phyloP scores from a whole-genome alignment of 2,329 filamentous ascomycete genomes.

The Westerdykella ornata region DNA sequence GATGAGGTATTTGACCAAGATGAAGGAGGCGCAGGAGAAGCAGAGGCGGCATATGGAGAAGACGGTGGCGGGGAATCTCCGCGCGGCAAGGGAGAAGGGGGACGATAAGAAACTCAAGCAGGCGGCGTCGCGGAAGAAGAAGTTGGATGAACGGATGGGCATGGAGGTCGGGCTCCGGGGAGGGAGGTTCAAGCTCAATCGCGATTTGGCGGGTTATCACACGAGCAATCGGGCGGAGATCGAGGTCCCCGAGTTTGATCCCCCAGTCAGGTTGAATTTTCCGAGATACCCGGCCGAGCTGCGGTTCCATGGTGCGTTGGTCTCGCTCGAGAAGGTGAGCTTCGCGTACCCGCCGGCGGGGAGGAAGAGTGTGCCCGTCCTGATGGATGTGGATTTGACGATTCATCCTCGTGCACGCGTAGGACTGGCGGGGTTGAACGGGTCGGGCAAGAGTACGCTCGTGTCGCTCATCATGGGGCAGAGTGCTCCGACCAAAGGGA shows the following conservation, averaged over 20 bases:
- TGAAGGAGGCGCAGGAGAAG: slow-evolving; percentile 76
- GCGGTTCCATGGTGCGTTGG: slow-evolving; percentile 65
- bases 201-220: slow-evolving; percentile 54
- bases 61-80: slow-evolving; percentile 67
- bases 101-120: slow-evolving; percentile 83
- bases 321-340: slow-evolving; percentile 62
- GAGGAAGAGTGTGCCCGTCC: slow-evolving; percentile 37
- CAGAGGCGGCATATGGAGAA: slow-evolving; percentile 76
- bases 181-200: slow-evolving; percentile 71
- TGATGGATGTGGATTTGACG: slow-evolving; percentile 60
- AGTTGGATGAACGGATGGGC: slow-evolving; percentile 74
- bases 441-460: slow-evolving; percentile 74
- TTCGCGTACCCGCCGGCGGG: slow-evolving; percentile 54
- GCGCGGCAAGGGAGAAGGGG: slow-evolving; percentile 66
- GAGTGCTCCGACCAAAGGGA: slow-evolving; percentile 52
- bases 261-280: slow-evolving; percentile 52
- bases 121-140: slow-evolving; percentile 77
- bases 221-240: slow-evolving; percentile 57
- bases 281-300: slow-evolving; percentile 59
- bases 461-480: slow-evolving; percentile 61
- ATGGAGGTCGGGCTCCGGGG: slow-evolving; percentile 66
- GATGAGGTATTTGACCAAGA: slow-evolving; percentile 60
- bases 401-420: slow-evolving; percentile 68
- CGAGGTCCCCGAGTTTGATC: slow-evolving; percentile 58
- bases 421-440: slow-evolving; percentile 72